Conservation (phyloP, 108 stramenopile species). For the Cyclotella atomus region DNA sequence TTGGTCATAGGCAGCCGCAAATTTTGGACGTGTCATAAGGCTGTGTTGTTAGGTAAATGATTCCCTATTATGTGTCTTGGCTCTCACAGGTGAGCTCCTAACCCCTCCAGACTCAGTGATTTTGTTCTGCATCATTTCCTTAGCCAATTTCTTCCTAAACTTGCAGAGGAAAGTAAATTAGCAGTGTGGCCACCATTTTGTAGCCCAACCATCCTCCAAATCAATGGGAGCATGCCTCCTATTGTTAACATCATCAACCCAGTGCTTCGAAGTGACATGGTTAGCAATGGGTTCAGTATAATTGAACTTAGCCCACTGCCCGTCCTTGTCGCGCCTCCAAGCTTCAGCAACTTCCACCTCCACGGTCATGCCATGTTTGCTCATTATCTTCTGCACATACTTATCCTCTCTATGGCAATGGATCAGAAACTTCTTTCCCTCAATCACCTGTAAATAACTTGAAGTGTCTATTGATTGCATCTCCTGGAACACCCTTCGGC, state of each 20-base stretch:
- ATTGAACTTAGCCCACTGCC: conserved; percentile 15
- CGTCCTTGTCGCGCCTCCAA: neutral
- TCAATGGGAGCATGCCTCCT: conserved; percentile 24
- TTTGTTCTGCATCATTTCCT: no score
- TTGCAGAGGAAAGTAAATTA: no score
- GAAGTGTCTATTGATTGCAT: neutral
- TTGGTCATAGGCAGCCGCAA: no score
- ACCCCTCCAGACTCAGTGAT: no score
- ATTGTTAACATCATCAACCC: conserved; percentile 13
- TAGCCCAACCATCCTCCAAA: conserved; percentile 17
- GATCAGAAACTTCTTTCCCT: conserved; percentile 4
- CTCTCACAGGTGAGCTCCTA: no score
- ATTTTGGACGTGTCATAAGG: no score
- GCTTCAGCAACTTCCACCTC: no score
- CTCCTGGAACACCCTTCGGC: conserved; percentile 8
- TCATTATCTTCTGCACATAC: no score
- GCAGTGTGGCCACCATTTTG: conserved; percentile 15
- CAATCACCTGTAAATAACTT: neutral
- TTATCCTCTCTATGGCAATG: conserved; percentile 9
- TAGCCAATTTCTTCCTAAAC: no score
- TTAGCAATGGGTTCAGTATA: conserved; percentile 13
- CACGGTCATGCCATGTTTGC: no score
- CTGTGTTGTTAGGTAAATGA: no score
- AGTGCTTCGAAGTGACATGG: conserved; percentile 7
- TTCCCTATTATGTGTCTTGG: no score